These are phyloP conservation scores for Hemisphaericaspora xylofermentans DNA, from an alignment of 1,139 yeast species.

Conservation along the genomic window DNA sequence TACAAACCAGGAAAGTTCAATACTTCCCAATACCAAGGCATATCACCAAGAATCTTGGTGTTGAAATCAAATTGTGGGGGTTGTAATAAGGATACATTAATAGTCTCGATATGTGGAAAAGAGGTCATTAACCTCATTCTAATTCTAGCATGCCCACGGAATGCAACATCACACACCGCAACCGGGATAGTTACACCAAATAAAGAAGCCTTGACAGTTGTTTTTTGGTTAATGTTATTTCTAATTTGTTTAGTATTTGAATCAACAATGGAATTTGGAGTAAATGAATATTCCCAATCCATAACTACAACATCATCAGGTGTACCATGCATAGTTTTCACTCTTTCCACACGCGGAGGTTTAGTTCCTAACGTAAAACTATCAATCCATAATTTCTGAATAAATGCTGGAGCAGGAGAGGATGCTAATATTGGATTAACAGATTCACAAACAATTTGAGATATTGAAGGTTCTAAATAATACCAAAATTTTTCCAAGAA, in stretches of 20 bases:
- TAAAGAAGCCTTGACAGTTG: slow-evolving; percentile 63
- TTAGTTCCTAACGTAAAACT: slow-evolving; percentile 90
- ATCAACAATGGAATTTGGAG: slow-evolving; percentile 87
- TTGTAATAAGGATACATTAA: slow-evolving; percentile 78
- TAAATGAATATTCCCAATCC: slow-evolving; percentile 91
- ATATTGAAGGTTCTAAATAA: slow-evolving; percentile 83
- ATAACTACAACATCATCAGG: slow-evolving; percentile 89
- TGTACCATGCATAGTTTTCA: slow-evolving; percentile 84
- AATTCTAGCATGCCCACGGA: slow-evolving; percentile 69
- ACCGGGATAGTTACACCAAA: slow-evolving; percentile 70
- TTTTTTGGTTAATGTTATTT: slow-evolving; percentile 77
- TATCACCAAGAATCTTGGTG: slow-evolving; percentile 69
- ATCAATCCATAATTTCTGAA: slow-evolving; percentile 81
- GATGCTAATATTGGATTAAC: slow-evolving; percentile 80
- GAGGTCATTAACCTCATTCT: slow-evolving; percentile 85
- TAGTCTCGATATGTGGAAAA: slow-evolving; percentile 90
- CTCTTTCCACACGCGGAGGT: slow-evolving; percentile 89
- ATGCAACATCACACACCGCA: slow-evolving; percentile 59
- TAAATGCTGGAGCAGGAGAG: slow-evolving; percentile 77
- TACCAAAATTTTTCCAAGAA: slow-evolving; percentile 90
- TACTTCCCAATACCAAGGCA: slow-evolving; percentile 82
- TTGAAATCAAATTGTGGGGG: slow-evolving; percentile 87
- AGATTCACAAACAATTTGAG: slow-evolving; percentile 81
- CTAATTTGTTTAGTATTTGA: slow-evolving; percentile 79
- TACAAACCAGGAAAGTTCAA: slow-evolving; percentile 83